Percentiles rank a stretch among this genome's conserved stretches.
These are phyloP conservation scores for Trifolium repens DNA, from an alignment of 306 rosid genomes.

Conservation along the genomic window DNA sequence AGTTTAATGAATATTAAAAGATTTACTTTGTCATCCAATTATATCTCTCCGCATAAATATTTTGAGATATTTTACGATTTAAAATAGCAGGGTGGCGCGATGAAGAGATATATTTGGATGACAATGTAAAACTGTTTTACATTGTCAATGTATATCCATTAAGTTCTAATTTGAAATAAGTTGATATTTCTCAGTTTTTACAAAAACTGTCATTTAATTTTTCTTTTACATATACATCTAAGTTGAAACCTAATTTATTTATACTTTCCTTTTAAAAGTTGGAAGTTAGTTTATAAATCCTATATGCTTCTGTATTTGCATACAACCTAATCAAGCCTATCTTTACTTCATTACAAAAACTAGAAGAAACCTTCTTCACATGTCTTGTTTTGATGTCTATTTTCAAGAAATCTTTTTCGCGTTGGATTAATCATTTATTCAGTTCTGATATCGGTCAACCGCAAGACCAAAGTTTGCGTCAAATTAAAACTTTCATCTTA, in stretches of 20 bases:
- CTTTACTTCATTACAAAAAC: not conserved
- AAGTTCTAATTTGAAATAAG: not conserved
- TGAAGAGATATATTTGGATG: not conserved
- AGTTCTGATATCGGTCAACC: not conserved
- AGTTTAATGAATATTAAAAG: not conserved
- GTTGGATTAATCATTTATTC: not conserved
- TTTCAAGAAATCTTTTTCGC: not conserved
- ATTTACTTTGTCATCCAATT: not conserved
- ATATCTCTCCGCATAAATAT: not conserved
- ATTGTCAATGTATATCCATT: not conserved
- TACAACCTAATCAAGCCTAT: not conserved
- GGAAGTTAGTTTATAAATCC: no score
- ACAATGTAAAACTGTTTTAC: not conserved
- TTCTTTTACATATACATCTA: slow-evolving; percentile 1
- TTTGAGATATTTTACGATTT: not conserved
- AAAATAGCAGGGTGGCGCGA: not conserved
- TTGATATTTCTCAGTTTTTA: not conserved
- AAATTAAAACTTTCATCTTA: not conserved
- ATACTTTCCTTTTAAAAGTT: no score
- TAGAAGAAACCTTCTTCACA: not conserved
- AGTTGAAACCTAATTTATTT: not conserved
- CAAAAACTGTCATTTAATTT: not conserved
- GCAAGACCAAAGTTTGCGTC: slow-evolving; percentile 1
- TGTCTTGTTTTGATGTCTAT: slow-evolving; percentile 1
- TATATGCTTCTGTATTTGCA: not conserved